Base-by-base conservation (phyloP, 2,329 filamentous ascomycete genomes). In the Fusarium sp. region DNA sequence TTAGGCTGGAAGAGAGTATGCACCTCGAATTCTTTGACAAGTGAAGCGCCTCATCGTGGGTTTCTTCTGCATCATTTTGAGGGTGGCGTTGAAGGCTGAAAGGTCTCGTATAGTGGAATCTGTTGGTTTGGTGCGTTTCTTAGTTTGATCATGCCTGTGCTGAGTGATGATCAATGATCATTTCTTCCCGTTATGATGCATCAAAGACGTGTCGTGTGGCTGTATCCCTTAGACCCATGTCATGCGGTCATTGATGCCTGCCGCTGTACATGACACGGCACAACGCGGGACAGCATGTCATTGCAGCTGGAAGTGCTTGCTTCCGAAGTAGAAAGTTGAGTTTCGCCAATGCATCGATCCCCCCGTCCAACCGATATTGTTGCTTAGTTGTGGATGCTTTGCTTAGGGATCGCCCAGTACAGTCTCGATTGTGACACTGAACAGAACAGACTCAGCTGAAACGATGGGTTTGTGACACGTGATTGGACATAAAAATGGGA, bases 371-470 rank as follows among this genome's bases (percentile, higher is more conserved):
- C 49, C 53, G 50, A 50, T 53, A 60, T 53, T 46, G 60, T 62
- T 53, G 45, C 14, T 44, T 41, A 15, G 32, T 26, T 20, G 64
- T 64, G 64, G 64, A 38, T 69, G 66, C 59, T 64, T 35, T 32
- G 26, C 23, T 49, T 49, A 33, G 56, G 40, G 56, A 59, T 70
- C 69, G 41, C 59, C 57, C 45, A 54, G 26, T 61, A 32, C 20
- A 65, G 65, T 52, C 57, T 59, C 27, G 30, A 63, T 60, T 72
- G 64, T 73, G 57, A 70, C 63, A 49, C 56, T 63, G 56, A 59
- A 37, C 54, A 61, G 67, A 67, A 69, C 62, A 57, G 37, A 56
- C 67, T 58, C 73, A 75, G 73, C 73, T 75, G 73, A 75, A 67
- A 72, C 57, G 13, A 48, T 61, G 55, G 44, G 13, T 62, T 17